These are phyloP conservation scores for Globisporangium nagaii DNA, from an alignment of 352 stramenopile species.

Conservation along the genomic window DNA sequence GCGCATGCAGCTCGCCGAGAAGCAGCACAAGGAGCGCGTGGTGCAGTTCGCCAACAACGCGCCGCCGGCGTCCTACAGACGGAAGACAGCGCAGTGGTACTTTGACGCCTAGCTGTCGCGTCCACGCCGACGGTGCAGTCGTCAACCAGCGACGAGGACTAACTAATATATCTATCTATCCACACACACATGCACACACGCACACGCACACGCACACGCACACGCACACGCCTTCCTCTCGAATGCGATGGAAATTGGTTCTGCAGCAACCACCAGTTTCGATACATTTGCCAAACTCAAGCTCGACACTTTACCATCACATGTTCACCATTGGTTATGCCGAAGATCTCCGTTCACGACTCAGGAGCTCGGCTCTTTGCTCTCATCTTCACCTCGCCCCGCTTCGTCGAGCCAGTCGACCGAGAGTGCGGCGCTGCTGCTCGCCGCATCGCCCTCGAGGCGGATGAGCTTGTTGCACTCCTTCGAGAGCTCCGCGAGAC, in stretches of 20 bases:
- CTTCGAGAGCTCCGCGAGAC: constrained; percentile 55
- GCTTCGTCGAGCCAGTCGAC: constrained; percentile 36
- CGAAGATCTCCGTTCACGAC: too few species aligned
- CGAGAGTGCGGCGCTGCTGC: constrained; percentile 7
- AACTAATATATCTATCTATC: constrained; percentile 3
- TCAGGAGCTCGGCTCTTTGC: constrained; percentile 1
- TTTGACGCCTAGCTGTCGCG: constrained; percentile 50
- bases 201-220: too few species aligned
- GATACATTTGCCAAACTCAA: background rate
- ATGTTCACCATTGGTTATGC: background rate
- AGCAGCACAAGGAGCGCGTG: constrained; percentile 69
- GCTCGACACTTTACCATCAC: background rate
- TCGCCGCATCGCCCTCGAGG: constrained; percentile 30
- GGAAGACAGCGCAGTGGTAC: constrained; percentile 80
- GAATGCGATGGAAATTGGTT: too few species aligned
- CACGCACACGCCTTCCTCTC: too few species aligned
- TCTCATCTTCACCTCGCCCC: background rate
- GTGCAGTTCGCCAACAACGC: constrained; percentile 42
- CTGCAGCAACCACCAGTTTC: too few species aligned
- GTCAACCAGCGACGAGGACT: background rate
- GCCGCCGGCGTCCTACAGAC: constrained; percentile 50
- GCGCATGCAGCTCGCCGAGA: constrained; percentile 69
- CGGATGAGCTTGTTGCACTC: constrained; percentile 79
- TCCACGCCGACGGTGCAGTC: too few species aligned
- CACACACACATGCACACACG: constrained; percentile 1